Conservation (phyloP, 352 stramenopile species). For the Phytopythium kandeliae region DNA sequence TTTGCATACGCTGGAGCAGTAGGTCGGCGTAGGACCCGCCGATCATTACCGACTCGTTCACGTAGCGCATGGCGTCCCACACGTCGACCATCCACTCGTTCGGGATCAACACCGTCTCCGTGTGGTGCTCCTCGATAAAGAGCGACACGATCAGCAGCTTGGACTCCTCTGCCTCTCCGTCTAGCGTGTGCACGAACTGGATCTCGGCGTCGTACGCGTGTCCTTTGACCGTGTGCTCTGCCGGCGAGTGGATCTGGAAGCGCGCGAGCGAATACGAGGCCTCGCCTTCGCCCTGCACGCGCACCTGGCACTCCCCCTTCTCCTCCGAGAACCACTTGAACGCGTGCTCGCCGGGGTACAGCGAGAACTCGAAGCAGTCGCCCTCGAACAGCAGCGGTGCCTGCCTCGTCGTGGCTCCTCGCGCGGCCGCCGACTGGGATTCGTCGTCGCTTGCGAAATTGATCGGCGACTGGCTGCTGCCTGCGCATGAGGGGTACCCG, state of each 20-base stretch:
- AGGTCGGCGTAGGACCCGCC: conserved; percentile 42
- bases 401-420: conserved; percentile 1
- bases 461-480: conserved; percentile 22
- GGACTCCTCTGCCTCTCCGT: conserved; percentile 15
- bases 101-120: conserved; percentile 7
- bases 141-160: conserved; percentile 24
- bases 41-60: conserved; percentile 5
- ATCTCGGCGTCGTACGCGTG: conserved; percentile 24
- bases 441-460: conserved; percentile 17
- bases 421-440: conserved; percentile 11
- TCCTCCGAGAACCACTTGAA: conserved; percentile 1
- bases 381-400: not conserved
- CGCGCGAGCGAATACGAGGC: conserved; percentile 21
- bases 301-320: conserved; percentile 27
- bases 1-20: conserved; percentile 21
- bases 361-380: not conserved
- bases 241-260: conserved; percentile 30
- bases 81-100: conserved; percentile 32
- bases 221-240: conserved; percentile 33
- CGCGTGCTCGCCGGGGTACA: not conserved
- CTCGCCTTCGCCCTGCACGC: conserved; percentile 6
- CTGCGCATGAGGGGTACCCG: conserved; percentile 11
- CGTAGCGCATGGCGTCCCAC: conserved; percentile 6
- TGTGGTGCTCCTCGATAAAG: conserved; percentile 10
- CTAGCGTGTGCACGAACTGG: conserved; percentile 32